Percentiles rank a stretch among this genome's conserved stretches.
Conservation (phyloP, 352 stramenopile species). For the Phytophthora rubi region DNA sequence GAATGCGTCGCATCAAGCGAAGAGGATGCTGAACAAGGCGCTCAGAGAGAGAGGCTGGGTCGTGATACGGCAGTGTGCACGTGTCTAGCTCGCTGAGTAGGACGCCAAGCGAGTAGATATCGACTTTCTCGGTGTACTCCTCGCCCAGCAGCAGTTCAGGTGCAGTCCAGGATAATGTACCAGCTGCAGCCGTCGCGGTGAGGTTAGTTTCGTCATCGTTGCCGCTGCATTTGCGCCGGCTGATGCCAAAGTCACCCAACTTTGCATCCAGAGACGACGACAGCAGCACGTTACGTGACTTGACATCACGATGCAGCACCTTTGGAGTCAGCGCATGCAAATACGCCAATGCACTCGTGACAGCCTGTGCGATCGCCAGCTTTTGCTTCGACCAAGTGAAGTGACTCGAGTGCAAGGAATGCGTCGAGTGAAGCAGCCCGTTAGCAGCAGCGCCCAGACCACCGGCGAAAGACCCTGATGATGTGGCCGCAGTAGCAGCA, state of each 20-base stretch:
- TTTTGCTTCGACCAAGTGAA: conserved; percentile 66
- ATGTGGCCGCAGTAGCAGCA: conserved; percentile 22
- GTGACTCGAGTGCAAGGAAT: conserved; percentile 20
- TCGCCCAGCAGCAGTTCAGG: conserved; percentile 69
- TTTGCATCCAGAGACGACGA: conserved; percentile 57
- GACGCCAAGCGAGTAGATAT: conserved; percentile 85
- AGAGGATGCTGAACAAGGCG: conserved; percentile 59
- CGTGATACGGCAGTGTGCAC: conserved; percentile 71
- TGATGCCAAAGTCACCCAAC: conserved; percentile 64
- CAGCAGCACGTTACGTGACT: conserved; percentile 90
- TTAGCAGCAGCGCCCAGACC: conserved; percentile 13
- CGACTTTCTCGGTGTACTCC: conserved; percentile 74
- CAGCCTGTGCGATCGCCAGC: conserved; percentile 56
- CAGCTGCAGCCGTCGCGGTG: conserved; percentile 55
- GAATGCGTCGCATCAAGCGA: conserved; percentile 62
- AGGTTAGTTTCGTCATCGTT: conserved; percentile 47
- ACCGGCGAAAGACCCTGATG: conserved; percentile 24
- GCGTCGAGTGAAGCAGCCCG: conserved; percentile 23
- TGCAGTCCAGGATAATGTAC: conserved; percentile 71
- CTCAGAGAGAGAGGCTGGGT: conserved; percentile 47
- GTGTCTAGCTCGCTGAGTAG: conserved; percentile 79
- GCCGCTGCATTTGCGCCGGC: conserved; percentile 56
- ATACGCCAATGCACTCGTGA: conserved; percentile 78
- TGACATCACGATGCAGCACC: conserved; percentile 88
- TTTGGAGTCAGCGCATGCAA: conserved; percentile 80